phyloP scores from a whole-genome alignment of 192 early-diverging fungal species.

The Podila clonocystis region DNA sequence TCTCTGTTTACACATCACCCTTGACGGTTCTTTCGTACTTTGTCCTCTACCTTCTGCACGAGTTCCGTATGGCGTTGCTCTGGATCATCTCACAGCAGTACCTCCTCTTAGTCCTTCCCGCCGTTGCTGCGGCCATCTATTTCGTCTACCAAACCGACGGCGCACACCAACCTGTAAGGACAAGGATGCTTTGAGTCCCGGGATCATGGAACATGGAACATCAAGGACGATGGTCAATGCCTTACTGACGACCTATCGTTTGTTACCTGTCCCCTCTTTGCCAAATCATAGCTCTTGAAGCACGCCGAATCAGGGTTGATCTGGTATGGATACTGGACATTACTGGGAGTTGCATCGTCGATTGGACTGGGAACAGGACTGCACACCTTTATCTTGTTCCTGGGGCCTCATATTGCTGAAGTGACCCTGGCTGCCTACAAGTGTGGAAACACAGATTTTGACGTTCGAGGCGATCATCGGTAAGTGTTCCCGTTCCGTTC shows the following conservation, averaged over 20 bases:
- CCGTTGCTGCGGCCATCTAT: constrained; percentile 38
- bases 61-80: constrained; percentile 47
- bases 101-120: constrained; percentile 40
- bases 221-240: too few relatives aligned
- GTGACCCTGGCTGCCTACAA: constrained; percentile 91
- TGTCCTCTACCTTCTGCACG: constrained; percentile 52
- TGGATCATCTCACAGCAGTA: constrained; percentile 54
- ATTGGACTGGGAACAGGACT: constrained; percentile 94
- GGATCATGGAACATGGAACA: too few relatives aligned
- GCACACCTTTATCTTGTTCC: constrained; percentile 94
- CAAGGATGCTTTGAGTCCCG: too few relatives aligned
- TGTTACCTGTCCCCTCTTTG: not conserved
- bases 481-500: constrained; percentile 28
- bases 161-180: constrained; percentile 65
- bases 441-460: constrained; percentile 78
- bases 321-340: constrained; percentile 93
- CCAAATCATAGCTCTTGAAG: constrained; percentile 38
- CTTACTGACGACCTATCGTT: too few relatives aligned
- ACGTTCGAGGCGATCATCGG: constrained; percentile 73
- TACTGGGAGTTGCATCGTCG: constrained; percentile 88
- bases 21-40: constrained; percentile 58
- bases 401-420: constrained; percentile 91
- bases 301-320: constrained; percentile 67
- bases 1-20: constrained; percentile 61
- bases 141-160: constrained; percentile 64